These are phyloP conservation scores for Coniochaeta sp. DNA, from an alignment of 2,329 filamentous ascomycete species.

Conservation along the genomic window DNA sequence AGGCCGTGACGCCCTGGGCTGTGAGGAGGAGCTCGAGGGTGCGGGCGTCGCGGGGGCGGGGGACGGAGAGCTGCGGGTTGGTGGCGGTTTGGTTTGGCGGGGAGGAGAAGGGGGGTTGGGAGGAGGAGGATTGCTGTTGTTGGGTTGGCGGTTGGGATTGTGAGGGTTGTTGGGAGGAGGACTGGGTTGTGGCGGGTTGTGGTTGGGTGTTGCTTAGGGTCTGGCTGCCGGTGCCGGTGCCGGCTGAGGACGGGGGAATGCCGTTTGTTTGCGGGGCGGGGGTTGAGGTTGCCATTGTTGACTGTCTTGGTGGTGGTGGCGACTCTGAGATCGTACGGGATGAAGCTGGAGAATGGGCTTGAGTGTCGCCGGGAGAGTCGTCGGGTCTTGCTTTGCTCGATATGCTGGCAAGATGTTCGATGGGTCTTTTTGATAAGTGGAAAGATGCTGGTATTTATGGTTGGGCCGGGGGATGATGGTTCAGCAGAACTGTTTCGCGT, in stretches of 20 bases:
- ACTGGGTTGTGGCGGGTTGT: constrained; percentile 16
- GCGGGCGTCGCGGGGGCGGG: constrained; percentile 69
- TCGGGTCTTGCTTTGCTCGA: not conserved
- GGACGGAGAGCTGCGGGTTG: constrained; percentile 27
- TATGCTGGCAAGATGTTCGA: not conserved
- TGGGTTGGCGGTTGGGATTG: no score
- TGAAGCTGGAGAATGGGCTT: not conserved
- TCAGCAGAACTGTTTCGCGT: not conserved
- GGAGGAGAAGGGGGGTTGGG: constrained; percentile 3
- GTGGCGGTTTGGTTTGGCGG: constrained; percentile 7
- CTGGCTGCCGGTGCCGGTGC: constrained; percentile 9
- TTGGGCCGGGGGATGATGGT: not conserved
- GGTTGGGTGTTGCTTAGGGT: constrained; percentile 12
- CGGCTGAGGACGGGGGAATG: constrained; percentile 31
- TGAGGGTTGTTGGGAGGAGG: constrained; percentile 17
- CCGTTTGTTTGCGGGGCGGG: constrained; percentile 46
- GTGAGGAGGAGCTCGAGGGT: constrained; percentile 75
- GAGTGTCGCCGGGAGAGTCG: not conserved
- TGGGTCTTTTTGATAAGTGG: not conserved
- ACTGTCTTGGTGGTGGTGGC: not conserved
- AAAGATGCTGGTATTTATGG: constrained; percentile 3
- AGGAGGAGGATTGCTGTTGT: constrained; percentile 6
- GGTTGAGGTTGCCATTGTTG: constrained; percentile 19
- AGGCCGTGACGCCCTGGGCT: constrained; percentile 70
- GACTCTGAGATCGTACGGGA: no score